These are phyloP conservation scores for Wickerhamiella sorbophila DNA, from an alignment of 805 yeast genomes.

Conservation along the genomic window DNA sequence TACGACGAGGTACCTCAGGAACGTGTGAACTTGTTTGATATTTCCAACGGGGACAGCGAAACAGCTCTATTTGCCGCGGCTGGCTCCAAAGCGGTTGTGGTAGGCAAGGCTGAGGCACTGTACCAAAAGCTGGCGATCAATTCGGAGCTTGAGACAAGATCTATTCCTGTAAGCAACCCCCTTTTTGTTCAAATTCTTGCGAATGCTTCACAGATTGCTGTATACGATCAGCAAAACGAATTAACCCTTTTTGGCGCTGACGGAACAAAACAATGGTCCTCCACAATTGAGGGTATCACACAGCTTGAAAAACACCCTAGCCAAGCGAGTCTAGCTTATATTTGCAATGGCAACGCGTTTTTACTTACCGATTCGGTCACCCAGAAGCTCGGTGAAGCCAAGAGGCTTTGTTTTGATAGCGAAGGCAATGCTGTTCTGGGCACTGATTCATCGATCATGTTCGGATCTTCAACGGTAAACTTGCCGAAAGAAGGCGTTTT, in stretches of 20 bases:
- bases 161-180: neutral
- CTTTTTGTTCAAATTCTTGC: conserved; percentile 9
- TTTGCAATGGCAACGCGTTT: neutral
- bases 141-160: neutral
- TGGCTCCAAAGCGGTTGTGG: conserved; percentile 8
- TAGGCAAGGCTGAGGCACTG: conserved; percentile 7
- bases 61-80: conserved; percentile 10
- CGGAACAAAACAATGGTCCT: conserved; percentile 6
- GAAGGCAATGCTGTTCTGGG: conserved; percentile 1
- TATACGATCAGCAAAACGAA: neutral
- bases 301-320: conserved; percentile 2
- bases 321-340: conserved; percentile 3
- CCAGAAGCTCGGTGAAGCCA: neutral
- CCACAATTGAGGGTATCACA: neutral
- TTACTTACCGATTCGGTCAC: neutral
- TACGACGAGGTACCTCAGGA: conserved; percentile 4
- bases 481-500: neutral
- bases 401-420: neutral
- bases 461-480: neutral
- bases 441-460: neutral
- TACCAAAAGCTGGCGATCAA: conserved; percentile 1
- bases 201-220: conserved; percentile 10
- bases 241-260: conserved; percentile 1
- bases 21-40: conserved; percentile 4
- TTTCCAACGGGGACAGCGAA: neutral